A percentile compares a stretch with the other conserved stretches of the same genome.
These are phyloP conservation scores for Fusarium sp. DNA, from an alignment of 2,329 filamentous ascomycete genomes.

Conservation along the genomic window DNA sequence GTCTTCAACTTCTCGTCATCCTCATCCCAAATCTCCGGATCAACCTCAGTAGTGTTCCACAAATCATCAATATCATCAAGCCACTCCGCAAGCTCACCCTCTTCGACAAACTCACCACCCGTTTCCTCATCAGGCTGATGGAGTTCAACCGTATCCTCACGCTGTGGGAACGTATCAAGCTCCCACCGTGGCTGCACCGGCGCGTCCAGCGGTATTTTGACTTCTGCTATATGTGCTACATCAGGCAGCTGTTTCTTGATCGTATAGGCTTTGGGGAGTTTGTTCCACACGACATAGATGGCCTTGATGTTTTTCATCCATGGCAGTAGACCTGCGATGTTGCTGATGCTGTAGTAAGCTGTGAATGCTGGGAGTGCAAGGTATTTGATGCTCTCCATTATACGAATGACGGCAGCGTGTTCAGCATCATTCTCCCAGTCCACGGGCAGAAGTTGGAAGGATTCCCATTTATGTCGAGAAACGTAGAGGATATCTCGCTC, in stretches of 20 bases:
- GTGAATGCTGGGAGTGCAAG: slow-evolving; percentile 42
- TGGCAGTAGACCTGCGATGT: slow-evolving; percentile 18
- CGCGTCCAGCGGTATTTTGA: neutral
- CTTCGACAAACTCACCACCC: neutral
- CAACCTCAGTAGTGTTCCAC: slow-evolving; percentile 11
- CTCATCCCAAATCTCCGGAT: slow-evolving; percentile 7
- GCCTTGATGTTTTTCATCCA: slow-evolving; percentile 27
- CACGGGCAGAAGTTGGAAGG: slow-evolving; percentile 12
- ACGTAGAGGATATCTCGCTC: slow-evolving; percentile 35
- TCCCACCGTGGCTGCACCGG: slow-evolving; percentile 23
- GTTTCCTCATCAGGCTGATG: neutral
- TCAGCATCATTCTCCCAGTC: neutral
- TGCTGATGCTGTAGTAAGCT: slow-evolving; percentile 37
- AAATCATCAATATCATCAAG: slow-evolving; percentile 22
- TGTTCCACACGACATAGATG: slow-evolving; percentile 39
- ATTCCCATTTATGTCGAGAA: slow-evolving; percentile 23
- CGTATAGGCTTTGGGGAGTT: slow-evolving; percentile 14
- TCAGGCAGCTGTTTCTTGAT: neutral
- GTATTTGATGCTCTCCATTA: slow-evolving; percentile 20
- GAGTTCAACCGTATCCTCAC: slow-evolving; percentile 6
- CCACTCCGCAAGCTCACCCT: slow-evolving; percentile 13
- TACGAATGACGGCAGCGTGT: neutral
- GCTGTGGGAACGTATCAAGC: neutral
- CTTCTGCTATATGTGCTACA: neutral
- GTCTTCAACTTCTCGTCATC: slow-evolving; percentile 1